phyloP scores from a whole-genome alignment of 345 rosid genomes.

The Populus deltoides region DNA sequence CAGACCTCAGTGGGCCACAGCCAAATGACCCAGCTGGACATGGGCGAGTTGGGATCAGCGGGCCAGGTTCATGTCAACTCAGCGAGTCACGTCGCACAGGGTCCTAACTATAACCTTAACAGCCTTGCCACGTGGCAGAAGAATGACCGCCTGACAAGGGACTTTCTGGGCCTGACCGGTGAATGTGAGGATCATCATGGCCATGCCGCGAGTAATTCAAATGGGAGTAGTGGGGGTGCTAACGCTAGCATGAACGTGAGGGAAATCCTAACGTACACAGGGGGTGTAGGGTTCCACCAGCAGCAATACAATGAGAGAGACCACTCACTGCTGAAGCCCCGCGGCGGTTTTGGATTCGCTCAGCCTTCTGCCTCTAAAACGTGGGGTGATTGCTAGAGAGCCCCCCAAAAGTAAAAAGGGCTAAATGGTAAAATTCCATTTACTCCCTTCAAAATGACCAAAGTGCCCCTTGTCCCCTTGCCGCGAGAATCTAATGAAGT shows the following conservation, averaged over 20 bases:
- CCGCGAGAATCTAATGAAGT: too few species aligned
- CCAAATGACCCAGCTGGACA: slow-evolving; percentile 31
- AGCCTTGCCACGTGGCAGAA: slow-evolving; percentile 57
- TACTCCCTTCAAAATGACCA: neutral
- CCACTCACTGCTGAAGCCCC: slow-evolving; percentile 42
- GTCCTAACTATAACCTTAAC: slow-evolving; percentile 30
- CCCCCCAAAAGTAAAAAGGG: neutral
- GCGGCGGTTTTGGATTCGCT: slow-evolving; percentile 46
- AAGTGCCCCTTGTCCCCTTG: neutral
- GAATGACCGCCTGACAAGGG: slow-evolving; percentile 65
- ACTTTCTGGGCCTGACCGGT: slow-evolving; percentile 65
- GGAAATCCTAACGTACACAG: slow-evolving; percentile 46
- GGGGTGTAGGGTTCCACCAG: slow-evolving; percentile 40
- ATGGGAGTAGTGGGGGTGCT: slow-evolving; percentile 17
- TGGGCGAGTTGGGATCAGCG: slow-evolving; percentile 19
- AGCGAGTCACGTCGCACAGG: slow-evolving; percentile 24
- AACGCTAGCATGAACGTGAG: slow-evolving; percentile 43
- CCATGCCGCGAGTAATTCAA: slow-evolving; percentile 3
- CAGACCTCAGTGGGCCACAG: slow-evolving; percentile 33
- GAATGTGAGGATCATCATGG: slow-evolving; percentile 17
- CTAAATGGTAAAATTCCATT: slow-evolving; percentile 7
- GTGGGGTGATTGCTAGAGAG: slow-evolving; percentile 37
- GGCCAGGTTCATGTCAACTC: slow-evolving; percentile 6
- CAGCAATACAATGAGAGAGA: slow-evolving; percentile 45
- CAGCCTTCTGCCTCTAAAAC: slow-evolving; percentile 40